Base-by-base conservation (phyloP, 2,329 filamentous ascomycete species). In the Phialocephala sp. region DNA sequence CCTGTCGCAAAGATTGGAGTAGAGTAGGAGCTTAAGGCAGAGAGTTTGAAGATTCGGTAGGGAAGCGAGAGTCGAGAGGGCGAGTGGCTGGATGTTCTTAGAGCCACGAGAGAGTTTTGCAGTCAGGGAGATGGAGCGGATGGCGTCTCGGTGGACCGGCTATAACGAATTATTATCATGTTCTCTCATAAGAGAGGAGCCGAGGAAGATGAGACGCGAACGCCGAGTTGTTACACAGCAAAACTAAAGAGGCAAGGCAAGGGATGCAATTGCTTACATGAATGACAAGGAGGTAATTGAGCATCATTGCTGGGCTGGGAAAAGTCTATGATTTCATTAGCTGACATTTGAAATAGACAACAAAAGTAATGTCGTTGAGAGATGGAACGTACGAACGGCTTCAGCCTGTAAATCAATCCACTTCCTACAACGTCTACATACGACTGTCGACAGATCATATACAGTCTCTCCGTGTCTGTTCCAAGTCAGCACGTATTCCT, bases 281-380 rank as follows among this genome's bases (percentile, higher is more conserved):
- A 18, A 68, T 68, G 35, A 66, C 61, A 11, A 55, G 62, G 18
- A 68, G 37, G 37, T 68, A 68, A 24, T 68, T 66, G 15, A 66
- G 58, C 57, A 68, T 65, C 20, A 58, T 39, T 4, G n/a, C 15
- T 2, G 60, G 57, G 39, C 60, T 68, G 12, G n/a, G 15, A 39
- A 66, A 68, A 3, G 5, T 32, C 50, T 54, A 20, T 52, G 50
- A 15, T 5, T 15, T 54, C 14, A 24, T 54, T 18, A 54, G 50
- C 11, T 15, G 22, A 6, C 18, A 9, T 8, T 47, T 15, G 15
- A 8, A 3, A 12, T 32, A 32, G 27, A 6, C 27, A 18, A 18
- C 11, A 43, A 43, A 14, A 6, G 41, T 15, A 8, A 18, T 15
- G 18, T n/a, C 5, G 8, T 54, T 27, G 6, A 9, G 8, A 9